Evolutionary conservation across 352 stramenopile species (phyloP).

Genomic region (Globisporangium takayamanum): DNA sequence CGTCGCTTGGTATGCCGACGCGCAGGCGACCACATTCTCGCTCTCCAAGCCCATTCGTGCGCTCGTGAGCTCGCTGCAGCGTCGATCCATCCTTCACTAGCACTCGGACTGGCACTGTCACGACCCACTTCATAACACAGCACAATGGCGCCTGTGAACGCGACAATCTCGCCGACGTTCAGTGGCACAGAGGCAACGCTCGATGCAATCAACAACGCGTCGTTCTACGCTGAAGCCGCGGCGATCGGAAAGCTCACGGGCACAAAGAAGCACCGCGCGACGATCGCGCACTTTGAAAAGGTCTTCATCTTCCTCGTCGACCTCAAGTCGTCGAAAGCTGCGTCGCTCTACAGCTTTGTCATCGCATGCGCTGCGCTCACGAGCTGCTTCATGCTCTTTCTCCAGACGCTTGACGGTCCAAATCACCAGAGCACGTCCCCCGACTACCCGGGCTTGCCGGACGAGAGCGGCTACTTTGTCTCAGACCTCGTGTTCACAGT

Average conservation of each 20-base stretch:
- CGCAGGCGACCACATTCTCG: too few species aligned
- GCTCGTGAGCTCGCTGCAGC: too few species aligned
- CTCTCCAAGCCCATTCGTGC: too few species aligned
- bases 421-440: constrained; percentile 59
- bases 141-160: constrained; percentile 11
- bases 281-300: constrained; percentile 52
- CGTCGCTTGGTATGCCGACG: too few species aligned
- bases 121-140: background rate
- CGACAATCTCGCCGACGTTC: constrained; percentile 59
- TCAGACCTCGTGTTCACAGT: constrained; percentile 64
- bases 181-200: constrained; percentile 42
- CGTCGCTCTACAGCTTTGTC: constrained; percentile 67
- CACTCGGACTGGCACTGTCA: too few species aligned
- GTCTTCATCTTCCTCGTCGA: constrained; percentile 71
- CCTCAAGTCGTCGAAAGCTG: constrained; percentile 52
- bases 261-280: constrained; percentile 22
- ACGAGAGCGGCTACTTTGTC: constrained; percentile 42
- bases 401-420: constrained; percentile 68
- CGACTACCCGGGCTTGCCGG: constrained; percentile 55
- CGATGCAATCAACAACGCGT: constrained; percentile 41
- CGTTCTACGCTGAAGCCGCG: constrained; percentile 46
- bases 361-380: constrained; percentile 59
- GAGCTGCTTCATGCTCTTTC: constrained; percentile 69
- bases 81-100: too few species aligned
- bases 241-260: constrained; percentile 20